phyloP scores from a whole-genome alignment of 257 asterid species.

The Coffea canephora region DNA sequence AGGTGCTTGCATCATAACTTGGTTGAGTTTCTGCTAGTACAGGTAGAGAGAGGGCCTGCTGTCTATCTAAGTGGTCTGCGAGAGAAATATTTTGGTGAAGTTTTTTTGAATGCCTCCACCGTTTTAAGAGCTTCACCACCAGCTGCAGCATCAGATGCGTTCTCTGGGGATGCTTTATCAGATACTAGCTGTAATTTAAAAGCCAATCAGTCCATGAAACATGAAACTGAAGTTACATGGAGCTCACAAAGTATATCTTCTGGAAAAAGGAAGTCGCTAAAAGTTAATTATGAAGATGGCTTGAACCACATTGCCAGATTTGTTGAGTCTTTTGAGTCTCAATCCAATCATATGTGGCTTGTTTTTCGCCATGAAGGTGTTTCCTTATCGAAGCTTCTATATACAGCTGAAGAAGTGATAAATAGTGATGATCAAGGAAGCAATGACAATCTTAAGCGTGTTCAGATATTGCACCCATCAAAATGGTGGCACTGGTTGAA shows the following conservation, averaged over 20 bases:
- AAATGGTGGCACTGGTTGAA: conserved; percentile 98
- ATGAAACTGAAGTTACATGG: conserved; percentile 35
- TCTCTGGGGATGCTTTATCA: conserved; percentile 33
- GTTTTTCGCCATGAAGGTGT: conserved; percentile 91
- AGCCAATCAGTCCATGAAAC: conserved; percentile 36
- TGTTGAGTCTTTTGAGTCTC: conserved; percentile 91
- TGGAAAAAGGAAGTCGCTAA: conserved; percentile 31
- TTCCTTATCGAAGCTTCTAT: conserved; percentile 84
- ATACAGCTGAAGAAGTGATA: conserved; percentile 79
- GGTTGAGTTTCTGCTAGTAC: conserved; percentile 30
- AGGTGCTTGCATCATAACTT: conserved; percentile 26
- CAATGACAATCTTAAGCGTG: conserved; percentile 56
- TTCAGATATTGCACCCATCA: conserved; percentile 90
- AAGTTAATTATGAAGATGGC: conserved; percentile 64
- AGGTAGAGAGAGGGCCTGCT: conserved; percentile 88
- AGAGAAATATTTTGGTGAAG: conserved; percentile 92
- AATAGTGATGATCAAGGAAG: conserved; percentile 45
- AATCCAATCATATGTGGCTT: conserved; percentile 92
- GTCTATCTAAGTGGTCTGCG: conserved; percentile 91
- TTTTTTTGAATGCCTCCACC: conserved; percentile 76
- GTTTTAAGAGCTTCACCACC: conserved; percentile 53
- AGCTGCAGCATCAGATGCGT: conserved; percentile 37
- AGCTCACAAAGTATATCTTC: conserved; percentile 34
- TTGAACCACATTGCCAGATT: conserved; percentile 91
- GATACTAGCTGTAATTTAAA: conserved; percentile 26